Evolutionary conservation across 179 eudicot genomes (phyloP), one percentile per base, ranked within the genome.

Genomic region (Beta macrorhiza): DNA sequence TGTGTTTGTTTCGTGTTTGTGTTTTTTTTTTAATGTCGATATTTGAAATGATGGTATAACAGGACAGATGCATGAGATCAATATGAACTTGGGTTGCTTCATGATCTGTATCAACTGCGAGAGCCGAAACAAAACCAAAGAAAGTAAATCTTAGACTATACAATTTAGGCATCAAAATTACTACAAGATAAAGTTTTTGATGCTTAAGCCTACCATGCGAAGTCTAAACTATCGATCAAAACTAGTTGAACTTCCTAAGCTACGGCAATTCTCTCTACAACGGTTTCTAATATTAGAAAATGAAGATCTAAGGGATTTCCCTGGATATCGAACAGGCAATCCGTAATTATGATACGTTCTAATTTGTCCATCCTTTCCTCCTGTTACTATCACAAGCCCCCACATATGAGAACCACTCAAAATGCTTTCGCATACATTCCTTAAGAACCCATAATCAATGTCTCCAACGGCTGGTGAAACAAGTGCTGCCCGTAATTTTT

Each of bases 371-470:
- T 95, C 99, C 78, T 82, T 85, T 25, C 97, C 98, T 58, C 91
- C 99, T 1, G 98, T 92, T 57, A 92, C 97, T 45, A 93, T 89
- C 63, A 91, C 97, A 51, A 89, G 91, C 37, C 95, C 97, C 95
- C 95, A 93, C 86, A 90, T 79, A 71, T 90, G 87, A 45, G 89
- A 86, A 19, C 91, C 88, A 78, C 62, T 87, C 47, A 82, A 58
- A 13, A 87, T 83, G 78, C 82, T 86, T 62, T 85, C 90, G 72
- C 88, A 93, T 16, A 89, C 90, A 70, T 81, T 84, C 79, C 83
- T 90, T 72, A 91, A 70, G 69, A 91, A 78, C 80, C 85, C 92
- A 81, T 82, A 84, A 55, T 92, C 92, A 0, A 89, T 79, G 79
- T 73, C 86, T 67, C 80, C 78, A n/a, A 84, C 75, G 0, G 86